Evolutionary conservation across 2,329 filamentous ascomycete genomes (phyloP).

Genomic region (Westerdykella ornata): DNA sequence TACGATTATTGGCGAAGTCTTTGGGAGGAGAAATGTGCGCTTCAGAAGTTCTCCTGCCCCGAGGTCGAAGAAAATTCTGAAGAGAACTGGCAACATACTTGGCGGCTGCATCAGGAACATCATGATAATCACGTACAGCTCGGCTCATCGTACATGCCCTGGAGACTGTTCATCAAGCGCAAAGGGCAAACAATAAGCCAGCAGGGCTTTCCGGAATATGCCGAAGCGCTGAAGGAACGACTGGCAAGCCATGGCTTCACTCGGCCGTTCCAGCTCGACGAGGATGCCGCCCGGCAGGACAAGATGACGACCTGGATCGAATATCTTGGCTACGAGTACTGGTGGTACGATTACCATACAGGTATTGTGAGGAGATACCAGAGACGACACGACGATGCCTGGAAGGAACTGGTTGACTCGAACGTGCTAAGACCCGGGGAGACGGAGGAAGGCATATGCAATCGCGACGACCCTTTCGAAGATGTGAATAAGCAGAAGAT

Average conservation of each 20-base stretch:
- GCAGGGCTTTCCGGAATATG: constrained; percentile 22
- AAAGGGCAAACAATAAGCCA: constrained; percentile 9
- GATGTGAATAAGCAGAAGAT: neutral
- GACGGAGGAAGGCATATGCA: constrained; percentile 15
- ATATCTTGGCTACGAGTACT: constrained; percentile 31
- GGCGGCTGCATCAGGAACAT: neutral
- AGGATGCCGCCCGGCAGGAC: constrained; percentile 26
- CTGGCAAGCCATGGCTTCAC: constrained; percentile 26
- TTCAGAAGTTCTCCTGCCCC: too few species aligned
- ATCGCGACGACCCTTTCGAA: too few species aligned
- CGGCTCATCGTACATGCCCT: neutral
- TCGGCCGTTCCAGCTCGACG: constrained; percentile 23
- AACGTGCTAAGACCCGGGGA: constrained; percentile 23
- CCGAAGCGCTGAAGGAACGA: constrained; percentile 18
- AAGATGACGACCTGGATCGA: constrained; percentile 39
- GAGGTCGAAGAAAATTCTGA: neutral
- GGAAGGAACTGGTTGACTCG: constrained; percentile 31
- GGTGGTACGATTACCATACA: constrained; percentile 18
- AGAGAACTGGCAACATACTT: constrained; percentile 1
- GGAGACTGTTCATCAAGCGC: constrained; percentile 2
- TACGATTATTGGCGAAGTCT: constrained; percentile 5
- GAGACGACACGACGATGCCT: constrained; percentile 21
- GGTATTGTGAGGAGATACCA: constrained; percentile 12
- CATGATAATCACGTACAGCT: neutral
- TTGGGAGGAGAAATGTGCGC: neutral